A percentile compares a stretch with the other conserved stretches of the same genome.
Evolutionary conservation across 352 stramenopile genomes (phyloP).

Genomic region (Phytophthora palmivora): DNA sequence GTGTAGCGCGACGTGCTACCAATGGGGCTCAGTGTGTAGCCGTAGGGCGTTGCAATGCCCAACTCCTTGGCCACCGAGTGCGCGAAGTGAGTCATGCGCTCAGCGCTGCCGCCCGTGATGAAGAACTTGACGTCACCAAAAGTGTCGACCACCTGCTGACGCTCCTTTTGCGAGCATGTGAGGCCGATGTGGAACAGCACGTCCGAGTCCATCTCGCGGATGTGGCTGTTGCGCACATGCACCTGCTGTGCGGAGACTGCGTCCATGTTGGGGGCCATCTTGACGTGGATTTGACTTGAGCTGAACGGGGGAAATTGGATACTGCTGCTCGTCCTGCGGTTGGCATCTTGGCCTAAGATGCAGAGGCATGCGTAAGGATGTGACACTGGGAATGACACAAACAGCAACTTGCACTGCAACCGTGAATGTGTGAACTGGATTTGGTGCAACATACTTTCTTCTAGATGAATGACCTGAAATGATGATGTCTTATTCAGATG

Average conservation of each 20-base stretch:
- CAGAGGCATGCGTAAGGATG: slow-evolving; percentile 26
- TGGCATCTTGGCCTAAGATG: slow-evolving; percentile 9
- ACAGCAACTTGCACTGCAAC: slow-evolving; percentile 24
- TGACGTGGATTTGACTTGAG: slow-evolving; percentile 17
- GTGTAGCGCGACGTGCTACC: slow-evolving; percentile 78
- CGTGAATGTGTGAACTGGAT: slow-evolving; percentile 29
- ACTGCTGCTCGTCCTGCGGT: slow-evolving; percentile 12
- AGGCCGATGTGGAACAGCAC: slow-evolving; percentile 85
- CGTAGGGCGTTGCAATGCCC: slow-evolving; percentile 63
- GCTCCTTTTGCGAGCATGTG: slow-evolving; percentile 57
- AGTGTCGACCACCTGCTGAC: slow-evolving; percentile 47
- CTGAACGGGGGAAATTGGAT: slow-evolving; percentile 27
- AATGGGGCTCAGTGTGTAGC: slow-evolving; percentile 67
- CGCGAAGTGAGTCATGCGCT: slow-evolving; percentile 82
- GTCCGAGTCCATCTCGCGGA: slow-evolving; percentile 64
- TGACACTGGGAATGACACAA: slow-evolving; percentile 4
- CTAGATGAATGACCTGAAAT: slow-evolving; percentile 10
- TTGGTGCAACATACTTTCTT: slow-evolving; percentile 7
- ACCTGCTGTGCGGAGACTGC: slow-evolving; percentile 13
- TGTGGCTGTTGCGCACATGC: slow-evolving; percentile 73
- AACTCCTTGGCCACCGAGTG: slow-evolving; percentile 62
- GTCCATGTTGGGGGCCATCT: slow-evolving; percentile 44
- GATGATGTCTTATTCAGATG: slow-evolving; percentile 19
- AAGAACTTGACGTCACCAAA: slow-evolving; percentile 88
- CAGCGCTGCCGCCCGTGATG: slow-evolving; percentile 70